Evolutionary conservation across 1,284 basidiomycete species (phyloP).

Genomic region (Ceraceosorus bombacis): DNA sequence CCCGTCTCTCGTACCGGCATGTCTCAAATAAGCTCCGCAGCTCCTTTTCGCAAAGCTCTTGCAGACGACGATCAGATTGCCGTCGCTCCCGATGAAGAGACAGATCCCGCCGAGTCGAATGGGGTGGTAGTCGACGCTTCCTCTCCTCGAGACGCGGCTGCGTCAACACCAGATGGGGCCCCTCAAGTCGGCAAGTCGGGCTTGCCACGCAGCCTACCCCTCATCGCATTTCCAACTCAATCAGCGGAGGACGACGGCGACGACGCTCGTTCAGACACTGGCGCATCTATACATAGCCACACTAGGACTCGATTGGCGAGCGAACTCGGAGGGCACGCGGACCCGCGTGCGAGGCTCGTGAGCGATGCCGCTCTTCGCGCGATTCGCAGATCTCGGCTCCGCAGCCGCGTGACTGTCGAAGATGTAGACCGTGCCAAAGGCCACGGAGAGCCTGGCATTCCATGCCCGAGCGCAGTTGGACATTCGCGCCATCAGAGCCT

Average conservation of each 20-base stretch:
- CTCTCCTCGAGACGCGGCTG: too few species aligned
- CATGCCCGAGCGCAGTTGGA: neutral
- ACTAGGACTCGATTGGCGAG: slow-evolving; percentile 2
- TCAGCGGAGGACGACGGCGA: neutral
- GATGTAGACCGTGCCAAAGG: neutral
- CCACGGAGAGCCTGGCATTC: neutral
- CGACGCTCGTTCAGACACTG: neutral
- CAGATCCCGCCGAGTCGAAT: too few species aligned
- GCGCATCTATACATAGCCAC: neutral
- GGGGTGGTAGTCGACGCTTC: too few species aligned
- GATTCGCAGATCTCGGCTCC: slow-evolving; percentile 11
- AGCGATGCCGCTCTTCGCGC: slow-evolving; percentile 16
- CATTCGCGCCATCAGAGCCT: neutral
- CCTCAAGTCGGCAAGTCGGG: too few species aligned
- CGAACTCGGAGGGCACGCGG: neutral
- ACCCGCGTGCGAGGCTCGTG: slow-evolving; percentile 9
- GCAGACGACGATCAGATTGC: too few species aligned
- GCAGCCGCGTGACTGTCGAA: neutral
- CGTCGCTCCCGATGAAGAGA: too few species aligned
- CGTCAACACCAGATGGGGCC: too few species aligned
- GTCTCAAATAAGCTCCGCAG: too few species aligned
- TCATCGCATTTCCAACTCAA: neutral
- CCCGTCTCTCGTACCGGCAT: too few species aligned
- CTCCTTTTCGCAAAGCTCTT: too few species aligned
- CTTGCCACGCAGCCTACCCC: neutral